phyloP scores from a whole-genome alignment of 2,329 filamentous ascomycete species.

The Harringtonia aguacate region DNA sequence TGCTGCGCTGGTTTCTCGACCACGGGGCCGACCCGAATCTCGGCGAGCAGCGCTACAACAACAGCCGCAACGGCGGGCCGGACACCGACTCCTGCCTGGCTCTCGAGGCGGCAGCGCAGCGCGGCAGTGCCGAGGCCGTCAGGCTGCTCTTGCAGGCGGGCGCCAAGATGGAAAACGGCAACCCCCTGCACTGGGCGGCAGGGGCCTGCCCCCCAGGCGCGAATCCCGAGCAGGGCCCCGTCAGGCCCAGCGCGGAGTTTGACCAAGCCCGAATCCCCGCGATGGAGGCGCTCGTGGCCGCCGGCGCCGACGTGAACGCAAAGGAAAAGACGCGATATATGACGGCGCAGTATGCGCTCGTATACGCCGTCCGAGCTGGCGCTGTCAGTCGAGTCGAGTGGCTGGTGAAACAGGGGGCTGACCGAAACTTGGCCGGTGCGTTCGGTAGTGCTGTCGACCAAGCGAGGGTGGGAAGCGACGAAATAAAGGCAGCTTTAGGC shows the following conservation, averaged over 20 bases:
- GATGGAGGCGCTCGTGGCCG: background rate
- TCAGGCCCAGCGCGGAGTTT: background rate
- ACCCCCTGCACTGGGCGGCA: background rate
- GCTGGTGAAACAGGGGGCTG: background rate
- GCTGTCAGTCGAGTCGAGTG: background rate
- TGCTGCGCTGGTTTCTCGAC: background rate
- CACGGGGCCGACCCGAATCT: slow-evolving; percentile 1
- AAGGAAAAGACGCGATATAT: background rate
- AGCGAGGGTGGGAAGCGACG: background rate
- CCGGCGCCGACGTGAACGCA: background rate
- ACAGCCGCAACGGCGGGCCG: background rate
- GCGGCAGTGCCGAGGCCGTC: background rate
- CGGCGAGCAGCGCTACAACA: background rate
- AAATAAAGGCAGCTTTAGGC: too few relatives aligned
- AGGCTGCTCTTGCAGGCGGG: background rate
- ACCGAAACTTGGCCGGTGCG: background rate
- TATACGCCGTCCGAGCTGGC: background rate
- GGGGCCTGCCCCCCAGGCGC: background rate
- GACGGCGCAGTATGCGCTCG: background rate
- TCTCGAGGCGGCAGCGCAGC: background rate
- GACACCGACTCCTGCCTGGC: background rate
- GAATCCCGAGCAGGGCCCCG: background rate
- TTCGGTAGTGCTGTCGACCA: background rate
- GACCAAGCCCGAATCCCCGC: background rate
- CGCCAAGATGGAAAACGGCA: background rate